Conservation (phyloP, 1,284 basidiomycete genomes). For the Ustilago hordei region DNA sequence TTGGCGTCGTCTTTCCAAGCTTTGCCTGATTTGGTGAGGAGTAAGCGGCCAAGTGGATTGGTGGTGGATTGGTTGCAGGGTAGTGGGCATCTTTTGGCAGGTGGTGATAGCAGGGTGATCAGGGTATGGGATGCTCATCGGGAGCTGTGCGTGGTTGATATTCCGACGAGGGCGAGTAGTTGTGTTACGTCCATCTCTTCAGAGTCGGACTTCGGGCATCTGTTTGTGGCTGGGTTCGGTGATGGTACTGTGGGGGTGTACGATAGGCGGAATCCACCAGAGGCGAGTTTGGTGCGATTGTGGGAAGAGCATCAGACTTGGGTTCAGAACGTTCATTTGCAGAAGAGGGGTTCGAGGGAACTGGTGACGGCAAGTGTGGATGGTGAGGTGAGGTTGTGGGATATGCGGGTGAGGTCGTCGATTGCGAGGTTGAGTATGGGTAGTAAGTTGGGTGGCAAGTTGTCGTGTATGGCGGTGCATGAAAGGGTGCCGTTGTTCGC, state of each 20-base stretch:
- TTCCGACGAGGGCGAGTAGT: constrained; percentile 88
- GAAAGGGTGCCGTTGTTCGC: constrained; percentile 86
- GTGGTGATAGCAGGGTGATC: constrained; percentile 89
- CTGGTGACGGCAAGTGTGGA: constrained; percentile 92
- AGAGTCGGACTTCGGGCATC: constrained; percentile 81
- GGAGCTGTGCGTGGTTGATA: constrained; percentile 83
- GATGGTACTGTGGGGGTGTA: constrained; percentile 92
- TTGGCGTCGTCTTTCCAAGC: constrained; percentile 95
- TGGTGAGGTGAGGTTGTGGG: constrained; percentile 93
- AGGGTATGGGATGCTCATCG: constrained; percentile 95
- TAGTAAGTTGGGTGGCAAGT: constrained; percentile 54
- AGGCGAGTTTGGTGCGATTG: constrained; percentile 83
- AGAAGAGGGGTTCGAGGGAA: constrained; percentile 79
- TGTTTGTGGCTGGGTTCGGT: constrained; percentile 90
- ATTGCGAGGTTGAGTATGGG: constrained; percentile 77
- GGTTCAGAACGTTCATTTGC: constrained; percentile 91
- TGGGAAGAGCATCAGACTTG: constrained; percentile 85
- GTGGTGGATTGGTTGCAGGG: constrained; percentile 94
- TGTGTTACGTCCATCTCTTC: constrained; percentile 87
- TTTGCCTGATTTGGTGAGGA: constrained; percentile 80
- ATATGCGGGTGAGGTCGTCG: constrained; percentile 81
- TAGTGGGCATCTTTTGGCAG: constrained; percentile 84
- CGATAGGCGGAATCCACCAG: constrained; percentile 86
- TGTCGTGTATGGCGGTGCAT: constrained; percentile 90
- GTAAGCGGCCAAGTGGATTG: constrained; percentile 82